These are phyloP conservation scores for Kluyveromyces marxianus DNA, from an alignment of 1,139 yeast species.

Conservation along the genomic window DNA sequence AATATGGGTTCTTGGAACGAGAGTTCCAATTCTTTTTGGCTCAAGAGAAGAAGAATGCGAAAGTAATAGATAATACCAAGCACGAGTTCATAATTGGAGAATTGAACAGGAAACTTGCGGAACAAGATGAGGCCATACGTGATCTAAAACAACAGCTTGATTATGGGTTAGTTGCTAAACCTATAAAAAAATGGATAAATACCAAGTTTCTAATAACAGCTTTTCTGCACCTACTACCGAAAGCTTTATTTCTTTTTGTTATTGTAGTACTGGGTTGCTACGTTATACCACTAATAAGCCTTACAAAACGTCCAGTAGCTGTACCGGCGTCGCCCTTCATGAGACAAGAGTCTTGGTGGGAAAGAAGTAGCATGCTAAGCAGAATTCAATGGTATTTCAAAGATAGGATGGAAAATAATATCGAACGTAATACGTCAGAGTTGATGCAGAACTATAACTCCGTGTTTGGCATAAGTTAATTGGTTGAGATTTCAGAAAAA, in stretches of 20 bases:
- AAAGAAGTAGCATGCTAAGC: conserved; percentile 14
- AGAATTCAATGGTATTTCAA: conserved; percentile 17
- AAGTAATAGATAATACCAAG: conserved; percentile 15
- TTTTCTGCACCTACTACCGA: conserved; percentile 5
- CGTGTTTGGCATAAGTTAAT: conserved; percentile 9
- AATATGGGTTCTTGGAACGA: conserved; percentile 22
- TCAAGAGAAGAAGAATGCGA: conserved; percentile 12
- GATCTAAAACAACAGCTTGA: conserved; percentile 10
- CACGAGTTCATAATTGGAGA: conserved; percentile 26
- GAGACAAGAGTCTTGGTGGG: conserved; percentile 16
- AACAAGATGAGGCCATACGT: conserved; percentile 22
- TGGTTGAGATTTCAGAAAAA: too few species aligned
- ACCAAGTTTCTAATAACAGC: conserved; percentile 6
- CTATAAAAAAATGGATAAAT: not conserved
- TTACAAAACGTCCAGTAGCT: not conserved
- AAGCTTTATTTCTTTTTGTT: not conserved
- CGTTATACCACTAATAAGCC: not conserved
- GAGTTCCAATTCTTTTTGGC: conserved; percentile 21
- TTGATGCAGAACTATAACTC: conserved; percentile 8
- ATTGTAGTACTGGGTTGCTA: not conserved
- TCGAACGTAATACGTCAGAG: conserved; percentile 4
- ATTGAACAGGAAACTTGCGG: conserved; percentile 22
- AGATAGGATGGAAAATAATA: conserved; percentile 10
- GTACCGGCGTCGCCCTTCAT: not conserved
- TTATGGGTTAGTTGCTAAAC: not conserved